These are phyloP conservation scores for Psidium friedrichsthalianum DNA, from an alignment of 345 rosid species.

Conservation along the genomic window DNA sequence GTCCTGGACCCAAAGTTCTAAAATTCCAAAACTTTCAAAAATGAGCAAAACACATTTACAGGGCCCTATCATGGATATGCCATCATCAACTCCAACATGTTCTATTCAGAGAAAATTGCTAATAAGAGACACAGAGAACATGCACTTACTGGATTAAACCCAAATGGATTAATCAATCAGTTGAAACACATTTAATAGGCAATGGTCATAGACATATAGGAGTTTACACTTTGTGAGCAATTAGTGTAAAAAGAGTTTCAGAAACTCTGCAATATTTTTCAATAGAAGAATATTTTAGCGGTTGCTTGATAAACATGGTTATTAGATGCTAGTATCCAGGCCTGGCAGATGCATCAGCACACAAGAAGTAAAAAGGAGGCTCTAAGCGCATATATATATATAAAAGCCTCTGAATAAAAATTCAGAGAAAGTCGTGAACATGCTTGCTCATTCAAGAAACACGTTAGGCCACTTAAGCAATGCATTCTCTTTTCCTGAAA, in stretches of 20 bases:
- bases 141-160: neutral
- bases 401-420: neutral
- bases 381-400: neutral
- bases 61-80: neutral
- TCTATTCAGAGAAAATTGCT: neutral
- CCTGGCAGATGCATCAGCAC: neutral
- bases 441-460: neutral
- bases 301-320: neutral
- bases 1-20: constrained; percentile 81
- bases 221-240: neutral
- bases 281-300: neutral
- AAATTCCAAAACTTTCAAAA: neutral
- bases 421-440: neutral
- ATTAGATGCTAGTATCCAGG: neutral
- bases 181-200: neutral
- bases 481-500: neutral
- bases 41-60: neutral
- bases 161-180: neutral
- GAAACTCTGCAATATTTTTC: neutral
- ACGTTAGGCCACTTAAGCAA: neutral
- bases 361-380: neutral
- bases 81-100: neutral
- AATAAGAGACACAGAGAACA: neutral
- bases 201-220: neutral
- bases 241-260: neutral